phyloP scores from a whole-genome alignment of 768 basidiomycete genomes.

The Phallus indusiatus region DNA sequence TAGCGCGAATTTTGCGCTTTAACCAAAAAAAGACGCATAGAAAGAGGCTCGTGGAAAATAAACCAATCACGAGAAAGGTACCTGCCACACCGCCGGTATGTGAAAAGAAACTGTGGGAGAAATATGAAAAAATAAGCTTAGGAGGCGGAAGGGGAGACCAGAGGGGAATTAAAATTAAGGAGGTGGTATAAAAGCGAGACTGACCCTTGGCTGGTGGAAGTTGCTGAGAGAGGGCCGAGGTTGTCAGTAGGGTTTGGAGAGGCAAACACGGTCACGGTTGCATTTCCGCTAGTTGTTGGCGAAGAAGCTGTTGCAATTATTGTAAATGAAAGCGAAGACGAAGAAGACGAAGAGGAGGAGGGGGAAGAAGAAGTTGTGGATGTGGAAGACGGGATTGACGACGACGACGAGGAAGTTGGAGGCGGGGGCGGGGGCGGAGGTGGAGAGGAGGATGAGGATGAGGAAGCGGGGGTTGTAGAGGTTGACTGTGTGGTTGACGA shows the following conservation, averaged over 20 bases:
- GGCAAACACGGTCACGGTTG: conserved; percentile 4
- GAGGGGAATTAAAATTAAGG: too few species aligned
- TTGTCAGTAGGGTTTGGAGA: background rate
- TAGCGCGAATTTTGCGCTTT: background rate
- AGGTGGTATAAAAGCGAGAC: background rate
- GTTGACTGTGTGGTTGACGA: background rate
- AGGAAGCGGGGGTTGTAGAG: background rate
- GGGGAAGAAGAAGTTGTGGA: background rate
- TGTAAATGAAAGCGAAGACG: background rate
- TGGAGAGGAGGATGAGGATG: background rate
- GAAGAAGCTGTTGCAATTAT: background rate
- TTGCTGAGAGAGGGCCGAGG: background rate
- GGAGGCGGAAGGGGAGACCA: background rate
- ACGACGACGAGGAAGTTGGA: background rate
- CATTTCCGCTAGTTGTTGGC: background rate
- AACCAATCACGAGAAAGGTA: conserved; percentile 33
- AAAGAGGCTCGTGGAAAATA: conserved; percentile 26
- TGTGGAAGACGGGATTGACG: background rate
- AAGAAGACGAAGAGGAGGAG: background rate
- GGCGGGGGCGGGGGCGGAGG: background rate
- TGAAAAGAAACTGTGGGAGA: conserved; percentile 31
- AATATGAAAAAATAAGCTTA: background rate
- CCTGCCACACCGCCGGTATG: conserved; percentile 39
- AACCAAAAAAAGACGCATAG: conserved; percentile 18
- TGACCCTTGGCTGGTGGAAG: background rate